These are phyloP conservation scores for Mesembryanthemum crystallinum DNA, from an alignment of 148 eudicot species.

Conservation along the genomic window DNA sequence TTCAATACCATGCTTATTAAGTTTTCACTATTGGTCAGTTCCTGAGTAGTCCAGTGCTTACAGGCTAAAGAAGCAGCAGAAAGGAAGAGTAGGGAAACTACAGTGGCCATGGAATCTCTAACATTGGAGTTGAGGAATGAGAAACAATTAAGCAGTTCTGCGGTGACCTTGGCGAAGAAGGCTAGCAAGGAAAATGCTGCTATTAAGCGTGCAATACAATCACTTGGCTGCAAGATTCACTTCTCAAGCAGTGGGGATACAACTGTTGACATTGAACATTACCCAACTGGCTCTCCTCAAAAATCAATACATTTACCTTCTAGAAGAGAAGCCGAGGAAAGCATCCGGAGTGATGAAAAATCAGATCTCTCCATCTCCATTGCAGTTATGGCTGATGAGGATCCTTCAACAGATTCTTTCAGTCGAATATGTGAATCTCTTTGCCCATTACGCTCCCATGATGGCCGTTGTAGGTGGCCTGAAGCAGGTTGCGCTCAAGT, in stretches of 20 bases:
- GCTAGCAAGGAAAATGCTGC: slow-evolving; percentile 72
- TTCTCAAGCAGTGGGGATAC: slow-evolving; percentile 75
- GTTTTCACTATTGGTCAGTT: slow-evolving; percentile 6
- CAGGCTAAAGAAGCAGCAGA: slow-evolving; percentile 87
- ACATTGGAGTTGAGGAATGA: slow-evolving; percentile 61
- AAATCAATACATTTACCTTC: slow-evolving; percentile 38
- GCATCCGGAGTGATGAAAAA: slow-evolving; percentile 44
- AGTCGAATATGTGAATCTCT: slow-evolving; percentile 76
- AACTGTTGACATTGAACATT: slow-evolving; percentile 58
- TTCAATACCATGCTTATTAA: not conserved
- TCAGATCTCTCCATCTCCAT: slow-evolving; percentile 62
- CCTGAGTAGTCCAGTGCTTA: slow-evolving; percentile 24
- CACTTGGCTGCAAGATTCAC: slow-evolving; percentile 84
- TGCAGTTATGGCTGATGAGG: slow-evolving; percentile 49
- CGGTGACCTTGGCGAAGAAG: slow-evolving; percentile 55
- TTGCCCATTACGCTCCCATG: slow-evolving; percentile 68
- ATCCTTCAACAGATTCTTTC: slow-evolving; percentile 41
- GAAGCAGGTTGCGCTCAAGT: slow-evolving; percentile 90
- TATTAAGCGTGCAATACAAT: slow-evolving; percentile 81
- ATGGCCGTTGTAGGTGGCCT: slow-evolving; percentile 89
- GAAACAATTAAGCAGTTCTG: slow-evolving; percentile 64
- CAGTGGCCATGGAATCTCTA: slow-evolving; percentile 53
- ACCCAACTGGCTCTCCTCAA: slow-evolving; percentile 40
- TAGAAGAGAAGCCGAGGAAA: slow-evolving; percentile 39
- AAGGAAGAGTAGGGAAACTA: slow-evolving; percentile 56